A percentile compares a stretch with the other conserved stretches of the same genome.
Evolutionary conservation across 1,284 basidiomycete species (phyloP).

Genomic region (Ceratobasidium sp.): DNA sequence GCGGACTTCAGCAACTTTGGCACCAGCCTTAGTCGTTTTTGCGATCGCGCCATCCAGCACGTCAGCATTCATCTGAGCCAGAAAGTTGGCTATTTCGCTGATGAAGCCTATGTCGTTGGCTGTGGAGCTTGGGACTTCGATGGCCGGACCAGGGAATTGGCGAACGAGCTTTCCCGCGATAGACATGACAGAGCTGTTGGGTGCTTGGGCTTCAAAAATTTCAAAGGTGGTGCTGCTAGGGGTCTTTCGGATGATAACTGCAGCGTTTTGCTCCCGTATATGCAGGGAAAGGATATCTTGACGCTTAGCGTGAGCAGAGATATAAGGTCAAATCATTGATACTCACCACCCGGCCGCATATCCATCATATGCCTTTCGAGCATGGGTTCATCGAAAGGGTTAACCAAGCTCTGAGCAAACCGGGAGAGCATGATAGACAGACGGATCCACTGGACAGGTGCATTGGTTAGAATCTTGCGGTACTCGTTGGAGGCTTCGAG

Average conservation of each 20-base stretch:
- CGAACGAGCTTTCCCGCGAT: constrained; percentile 53
- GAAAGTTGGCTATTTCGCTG: constrained; percentile 49
- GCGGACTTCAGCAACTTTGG: constrained; percentile 44
- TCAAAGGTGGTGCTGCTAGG: constrained; percentile 50
- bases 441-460: not conserved
- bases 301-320: not conserved
- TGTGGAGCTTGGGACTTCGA: constrained; percentile 29
- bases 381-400: not conserved
- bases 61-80: constrained; percentile 50
- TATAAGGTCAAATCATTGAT: constrained; percentile 43
- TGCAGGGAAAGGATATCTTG: constrained; percentile 52
- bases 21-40: constrained; percentile 43
- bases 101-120: constrained; percentile 48
- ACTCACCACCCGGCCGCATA: not conserved
- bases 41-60: constrained; percentile 42
- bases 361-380: not conserved
- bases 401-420: not conserved
- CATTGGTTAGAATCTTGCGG: constrained; percentile 50
- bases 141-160: constrained; percentile 49
- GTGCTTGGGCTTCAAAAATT: constrained; percentile 54
- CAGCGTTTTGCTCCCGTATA: constrained; percentile 51
- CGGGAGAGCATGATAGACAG: not conserved
- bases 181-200: constrained; percentile 50
- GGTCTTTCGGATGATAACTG: constrained; percentile 53
- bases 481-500: not conserved